These are phyloP conservation scores for Myxozyma vanderwaltii DNA, from an alignment of 805 yeast species.

Conservation along the genomic window DNA sequence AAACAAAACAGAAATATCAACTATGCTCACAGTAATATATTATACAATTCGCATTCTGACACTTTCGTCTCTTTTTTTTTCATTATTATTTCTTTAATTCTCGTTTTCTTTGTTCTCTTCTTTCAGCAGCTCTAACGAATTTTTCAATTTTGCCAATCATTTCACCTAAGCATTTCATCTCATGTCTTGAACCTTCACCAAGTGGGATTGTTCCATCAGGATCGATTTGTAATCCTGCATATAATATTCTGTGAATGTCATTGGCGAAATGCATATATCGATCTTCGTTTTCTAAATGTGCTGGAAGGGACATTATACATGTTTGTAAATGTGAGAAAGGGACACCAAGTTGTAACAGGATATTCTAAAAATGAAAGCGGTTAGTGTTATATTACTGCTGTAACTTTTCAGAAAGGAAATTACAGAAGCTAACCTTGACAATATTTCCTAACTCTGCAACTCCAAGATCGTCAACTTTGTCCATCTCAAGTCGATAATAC, in stretches of 20 bases:
- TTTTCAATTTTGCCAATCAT: constrained; percentile 30
- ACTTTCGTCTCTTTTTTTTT: neutral
- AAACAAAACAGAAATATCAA: too few relatives aligned
- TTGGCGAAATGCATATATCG: constrained; percentile 35
- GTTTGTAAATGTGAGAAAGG: constrained; percentile 48
- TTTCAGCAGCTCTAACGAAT: constrained; percentile 17
- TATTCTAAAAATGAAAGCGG: constrained; percentile 15
- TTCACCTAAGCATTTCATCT: constrained; percentile 26
- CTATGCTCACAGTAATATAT: too few relatives aligned
- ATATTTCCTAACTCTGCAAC: constrained; percentile 32
- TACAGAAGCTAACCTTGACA: constrained; percentile 20
- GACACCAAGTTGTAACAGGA: constrained; percentile 49
- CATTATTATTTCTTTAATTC: neutral
- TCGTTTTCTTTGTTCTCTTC: constrained; percentile 6
- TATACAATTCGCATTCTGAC: neutral
- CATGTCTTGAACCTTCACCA: constrained; percentile 21
- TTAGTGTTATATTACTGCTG: too few relatives aligned
- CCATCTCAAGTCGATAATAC: constrained; percentile 30
- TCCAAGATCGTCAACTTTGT: constrained; percentile 28
- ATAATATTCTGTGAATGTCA: constrained; percentile 28
- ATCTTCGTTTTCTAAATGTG: constrained; percentile 22
- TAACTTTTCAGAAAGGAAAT: neutral
- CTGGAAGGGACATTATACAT: constrained; percentile 19
- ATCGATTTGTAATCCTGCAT: constrained; percentile 25
- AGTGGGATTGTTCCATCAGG: constrained; percentile 8